These are phyloP conservation scores for Desmodesmus armatus DNA, from an alignment of 139 green algal genomes.

Conservation along the genomic window DNA sequence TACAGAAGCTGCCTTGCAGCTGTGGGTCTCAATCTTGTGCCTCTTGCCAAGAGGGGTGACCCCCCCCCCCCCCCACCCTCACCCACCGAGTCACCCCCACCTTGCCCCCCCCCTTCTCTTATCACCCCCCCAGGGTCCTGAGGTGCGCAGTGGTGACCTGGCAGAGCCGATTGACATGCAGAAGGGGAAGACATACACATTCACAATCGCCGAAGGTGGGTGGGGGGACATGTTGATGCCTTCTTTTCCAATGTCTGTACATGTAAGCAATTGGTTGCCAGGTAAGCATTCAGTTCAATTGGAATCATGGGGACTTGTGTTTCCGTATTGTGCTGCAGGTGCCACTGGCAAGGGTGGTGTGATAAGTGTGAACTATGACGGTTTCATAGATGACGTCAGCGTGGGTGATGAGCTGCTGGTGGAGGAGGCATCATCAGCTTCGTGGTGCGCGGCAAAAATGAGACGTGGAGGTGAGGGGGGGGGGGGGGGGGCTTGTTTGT, in stretches of 20 bases:
- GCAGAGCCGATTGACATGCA: constrained; percentile 75
- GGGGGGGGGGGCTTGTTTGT: too few species aligned
- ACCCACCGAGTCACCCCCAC: too few species aligned
- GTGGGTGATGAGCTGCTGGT: constrained; percentile 83
- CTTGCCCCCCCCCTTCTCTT: background rate
- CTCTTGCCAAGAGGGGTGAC: background rate
- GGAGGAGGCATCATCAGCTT: constrained; percentile 81
- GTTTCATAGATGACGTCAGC: constrained; percentile 79
- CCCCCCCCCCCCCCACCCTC: too few species aligned
- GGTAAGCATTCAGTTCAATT: too few species aligned
- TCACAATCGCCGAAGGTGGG: constrained; percentile 78
- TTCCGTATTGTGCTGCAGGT: constrained; percentile 1
- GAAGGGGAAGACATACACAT: constrained; percentile 66
- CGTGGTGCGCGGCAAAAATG: too few species aligned
- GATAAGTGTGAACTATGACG: constrained; percentile 87
- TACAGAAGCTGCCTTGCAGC: background rate
- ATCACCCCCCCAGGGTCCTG: constrained; percentile 62
- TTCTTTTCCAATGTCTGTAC: too few species aligned
- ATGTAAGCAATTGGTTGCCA: too few species aligned
- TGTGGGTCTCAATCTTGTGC: background rate
- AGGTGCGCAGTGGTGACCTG: constrained; percentile 84
- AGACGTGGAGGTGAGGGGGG: too few species aligned
- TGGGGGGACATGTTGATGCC: too few species aligned
- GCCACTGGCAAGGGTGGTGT: constrained; percentile 21
- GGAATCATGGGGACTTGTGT: background rate